Evolutionary conservation across 2,329 filamentous ascomycete species (phyloP).

Genomic region (Claviceps sp.): DNA sequence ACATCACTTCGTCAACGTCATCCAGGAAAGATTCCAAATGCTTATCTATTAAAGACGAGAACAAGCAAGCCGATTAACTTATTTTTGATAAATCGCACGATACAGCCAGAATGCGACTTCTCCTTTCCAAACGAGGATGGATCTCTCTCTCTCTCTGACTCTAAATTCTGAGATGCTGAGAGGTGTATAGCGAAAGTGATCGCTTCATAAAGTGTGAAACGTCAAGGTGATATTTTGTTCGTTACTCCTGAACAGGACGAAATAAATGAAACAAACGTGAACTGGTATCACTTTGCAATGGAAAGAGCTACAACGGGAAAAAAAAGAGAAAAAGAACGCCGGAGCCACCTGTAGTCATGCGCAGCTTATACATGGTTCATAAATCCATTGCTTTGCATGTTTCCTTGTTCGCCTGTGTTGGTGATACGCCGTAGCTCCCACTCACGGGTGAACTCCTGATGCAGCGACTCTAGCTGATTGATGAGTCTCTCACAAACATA

Average conservation of each 20-base stretch:
- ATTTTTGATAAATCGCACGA: neutral
- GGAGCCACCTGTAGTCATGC: constrained; percentile 5
- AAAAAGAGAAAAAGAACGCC: constrained; percentile 13
- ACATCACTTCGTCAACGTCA: neutral
- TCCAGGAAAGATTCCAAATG: neutral
- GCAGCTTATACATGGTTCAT: constrained; percentile 7
- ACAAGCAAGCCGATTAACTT: neutral
- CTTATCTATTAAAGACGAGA: neutral
- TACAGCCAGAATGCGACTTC: neutral
- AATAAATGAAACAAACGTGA: neutral
- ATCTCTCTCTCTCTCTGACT: neutral
- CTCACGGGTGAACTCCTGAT: constrained; percentile 84
- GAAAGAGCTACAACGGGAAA: neutral
- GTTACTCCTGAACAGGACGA: neutral
- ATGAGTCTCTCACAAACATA: constrained; percentile 73
- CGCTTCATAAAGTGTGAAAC: neutral
- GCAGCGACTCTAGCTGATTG: constrained; percentile 63
- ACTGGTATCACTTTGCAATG: constrained; percentile 5
- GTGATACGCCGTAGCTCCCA: constrained; percentile 82
- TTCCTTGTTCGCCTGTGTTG: constrained; percentile 45
- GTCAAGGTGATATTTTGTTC: neutral
- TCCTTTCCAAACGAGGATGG: neutral
- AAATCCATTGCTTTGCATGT: constrained; percentile 24
- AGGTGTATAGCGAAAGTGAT: neutral
- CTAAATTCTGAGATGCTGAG: neutral